These are phyloP conservation scores for Fusarium sp. DNA, from an alignment of 2,329 filamentous ascomycete species.

Conservation along the genomic window DNA sequence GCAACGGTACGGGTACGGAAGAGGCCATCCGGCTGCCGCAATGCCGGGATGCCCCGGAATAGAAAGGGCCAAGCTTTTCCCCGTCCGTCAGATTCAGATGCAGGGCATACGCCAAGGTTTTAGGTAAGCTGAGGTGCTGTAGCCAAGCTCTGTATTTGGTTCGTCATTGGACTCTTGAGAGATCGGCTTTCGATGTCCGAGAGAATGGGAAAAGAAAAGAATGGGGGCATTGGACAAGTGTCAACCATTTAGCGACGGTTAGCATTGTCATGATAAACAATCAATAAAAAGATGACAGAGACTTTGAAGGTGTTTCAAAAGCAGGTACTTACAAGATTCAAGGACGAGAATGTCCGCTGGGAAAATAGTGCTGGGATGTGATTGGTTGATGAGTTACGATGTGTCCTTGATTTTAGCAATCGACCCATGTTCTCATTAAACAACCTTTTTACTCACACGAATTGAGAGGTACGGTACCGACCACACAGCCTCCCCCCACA, in stretches of 20 bases:
- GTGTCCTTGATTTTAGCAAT: conserved; percentile 43
- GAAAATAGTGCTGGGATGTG: background rate
- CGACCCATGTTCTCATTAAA: conserved; percentile 40
- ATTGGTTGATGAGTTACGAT: conserved; percentile 26
- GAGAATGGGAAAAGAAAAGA: background rate
- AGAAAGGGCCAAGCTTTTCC: conserved; percentile 20
- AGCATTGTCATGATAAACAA: background rate
- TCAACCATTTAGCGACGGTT: background rate
- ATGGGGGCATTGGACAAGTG: background rate
- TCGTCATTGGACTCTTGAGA: background rate
- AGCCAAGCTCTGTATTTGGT: conserved; percentile 1
- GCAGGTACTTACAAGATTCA: background rate
- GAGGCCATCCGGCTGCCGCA: conserved; percentile 31
- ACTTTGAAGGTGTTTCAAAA: background rate
- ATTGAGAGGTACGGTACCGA: conserved; percentile 34
- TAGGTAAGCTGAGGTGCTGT: conserved; percentile 16
- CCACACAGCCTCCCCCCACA: conserved; percentile 36
- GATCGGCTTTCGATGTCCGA: conserved; percentile 8
- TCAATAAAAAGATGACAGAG: conserved; percentile 7
- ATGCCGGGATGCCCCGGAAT: conserved; percentile 40
- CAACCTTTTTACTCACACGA: conserved; percentile 44
- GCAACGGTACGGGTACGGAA: conserved; percentile 40
- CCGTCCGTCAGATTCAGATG: conserved; percentile 23
- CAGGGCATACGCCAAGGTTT: conserved; percentile 29
- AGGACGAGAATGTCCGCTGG: conserved; percentile 1